Evolutionary conservation across 2,329 filamentous ascomycete genomes (phyloP), one percentile per base, ranked within the genome.

Genomic region (Ceratocystis papillata): DNA sequence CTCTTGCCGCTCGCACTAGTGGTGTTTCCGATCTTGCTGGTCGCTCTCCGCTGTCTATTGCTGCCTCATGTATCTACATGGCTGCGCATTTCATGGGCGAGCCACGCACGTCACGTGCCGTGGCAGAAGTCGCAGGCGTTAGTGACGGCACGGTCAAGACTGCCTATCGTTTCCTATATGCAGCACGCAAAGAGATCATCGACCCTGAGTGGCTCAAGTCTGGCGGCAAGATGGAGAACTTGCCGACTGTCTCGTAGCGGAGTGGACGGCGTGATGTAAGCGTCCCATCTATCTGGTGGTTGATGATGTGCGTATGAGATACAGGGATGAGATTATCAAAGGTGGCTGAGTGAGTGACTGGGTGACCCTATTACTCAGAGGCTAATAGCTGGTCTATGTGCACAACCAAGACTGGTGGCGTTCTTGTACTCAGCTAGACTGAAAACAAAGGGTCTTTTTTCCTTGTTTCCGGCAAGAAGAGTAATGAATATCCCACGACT

Each of bases 131-230:
- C 20, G 90, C 89, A 0, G 90, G 90, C 70, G 94, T 99, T 33
- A 96, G 91, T 74, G 95, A 99, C 73, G 92, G 94, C 65, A 99
- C 94, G 0, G 96, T 99, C 72, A 92, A 95, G 72, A 95, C 90
- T 30, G 92, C 93, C 0, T 99, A 97, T 79, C 94, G 94, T 74
- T 86, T 89, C 72, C 81, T 99, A 62, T 93, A 92, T 74, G 80
- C 81, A 20, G 86, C 87, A 62, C 84, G 86, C 63, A 86, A 93
- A 65, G 81, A 83, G 69, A 77, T 99, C 67, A 84, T 96, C 71
- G 85, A 88, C 70, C 79, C 84, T 63, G 84, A 88, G 68, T 93
- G 90, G 85, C 80, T 93, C 65, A 80, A 82, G 65, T 84, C 86
- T 67, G 88, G 88, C 72, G 89, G 86, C 46, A 86, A 86, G 70